Percentiles rank a stretch among this genome's conserved stretches.
Evolutionary conservation across 306 rosid genomes (phyloP).

Genomic region (Prunus persica): Prunus_persica_NCBIv2 NC_034014.1:371501-372000

Average conservation of each 20-base stretch:
- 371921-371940: background rate
- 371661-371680: background rate
- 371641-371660: background rate
- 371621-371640: background rate
- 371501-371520: background rate
- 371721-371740: background rate
- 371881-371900: background rate
- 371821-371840: background rate
- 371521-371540: background rate
- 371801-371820: background rate
- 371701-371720: too few species aligned
- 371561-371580: too few species aligned
- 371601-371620: background rate
- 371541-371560: too few species aligned
- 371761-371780: background rate
- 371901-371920: background rate
- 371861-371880: background rate
- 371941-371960: constrained; percentile 11
- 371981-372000: constrained; percentile 46
- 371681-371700: too few species aligned
- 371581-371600: background rate
- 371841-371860: background rate
- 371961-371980: constrained; percentile 45
- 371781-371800: background rate
- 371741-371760: background rate